Base-by-base conservation (phyloP, 1,284 basidiomycete genomes). In the Volvariella volvacea region DNA sequence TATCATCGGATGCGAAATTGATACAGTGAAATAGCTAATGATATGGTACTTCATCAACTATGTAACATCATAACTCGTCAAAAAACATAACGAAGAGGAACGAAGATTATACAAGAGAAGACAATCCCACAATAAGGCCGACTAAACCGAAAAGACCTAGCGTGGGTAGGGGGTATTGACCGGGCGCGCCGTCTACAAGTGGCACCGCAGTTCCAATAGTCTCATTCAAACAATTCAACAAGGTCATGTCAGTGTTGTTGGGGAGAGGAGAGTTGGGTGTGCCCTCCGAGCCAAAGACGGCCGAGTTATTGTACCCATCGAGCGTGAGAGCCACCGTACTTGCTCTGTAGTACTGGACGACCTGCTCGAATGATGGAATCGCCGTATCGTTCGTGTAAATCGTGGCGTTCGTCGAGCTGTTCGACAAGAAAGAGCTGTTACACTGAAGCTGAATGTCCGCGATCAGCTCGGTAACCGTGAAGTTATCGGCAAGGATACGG, bases 271-370 rank as follows among this genome's bases (percentile, higher is more conserved):
- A 67, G 15, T 36, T 15, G 0, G 74, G 60, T 1, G 68, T 64
- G 22, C 66, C 60, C 21, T 71, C 66, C 8, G 58, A 51, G 25
- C 50, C 54, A 21, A 76, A 59, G 14, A 66, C 63, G 41, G 67
- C 63, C 0, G 78, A 74, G 49, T 82, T 71, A 53, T 85, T 83
- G 58, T 84, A 87, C 2, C 79, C 79, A 48, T 81, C 76, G 15
- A 85, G 61, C 6, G 71, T 69, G 16, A 82, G 63, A 3, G 66
- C 71, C 21, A 76, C 70, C 42, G 67, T 72, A 54, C 74, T 78
- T 17, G 76, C 74, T 31, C 79, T 73, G 55, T 76, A 83, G 57
- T 79, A 81, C 51, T 81, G 73, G 1, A 81, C 53, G 0, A 66
- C 68, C 48, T 78, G 70, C 48, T 78, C 77, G 0, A 78, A 76